Evolutionary conservation across 768 basidiomycete species (phyloP).

Genomic region (Boletus pseudopeckii): DNA sequence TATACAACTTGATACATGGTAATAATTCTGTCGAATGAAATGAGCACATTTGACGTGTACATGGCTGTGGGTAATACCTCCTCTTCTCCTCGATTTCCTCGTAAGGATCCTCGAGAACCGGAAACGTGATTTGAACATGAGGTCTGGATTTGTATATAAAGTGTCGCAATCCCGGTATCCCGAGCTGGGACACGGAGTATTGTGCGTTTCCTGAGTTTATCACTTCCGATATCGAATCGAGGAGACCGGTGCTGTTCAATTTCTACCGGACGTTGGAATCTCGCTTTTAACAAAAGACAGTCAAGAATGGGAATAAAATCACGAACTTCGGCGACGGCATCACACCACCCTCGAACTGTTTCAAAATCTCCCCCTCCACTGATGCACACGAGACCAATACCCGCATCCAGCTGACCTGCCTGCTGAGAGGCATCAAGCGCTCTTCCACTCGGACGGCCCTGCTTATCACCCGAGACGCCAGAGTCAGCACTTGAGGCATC

Average conservation of each 20-base stretch:
- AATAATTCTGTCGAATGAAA: conserved; percentile 50
- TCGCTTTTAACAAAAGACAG: background rate
- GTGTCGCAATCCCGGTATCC: conserved; percentile 89
- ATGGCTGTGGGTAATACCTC: conserved; percentile 41
- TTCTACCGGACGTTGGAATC: conserved; percentile 41
- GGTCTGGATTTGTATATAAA: conserved; percentile 91
- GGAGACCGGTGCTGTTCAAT: conserved; percentile 57
- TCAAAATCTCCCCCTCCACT: conserved; percentile 84
- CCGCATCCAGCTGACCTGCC: conserved; percentile 28
- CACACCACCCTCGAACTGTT: conserved; percentile 73
- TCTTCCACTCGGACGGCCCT: conserved; percentile 1
- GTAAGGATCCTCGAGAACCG: conserved; percentile 86
- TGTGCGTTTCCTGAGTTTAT: conserved; percentile 50
- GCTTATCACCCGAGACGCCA: background rate
- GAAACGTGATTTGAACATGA: conserved; percentile 86
- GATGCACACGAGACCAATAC: conserved; percentile 73
- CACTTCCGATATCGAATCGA: conserved; percentile 47
- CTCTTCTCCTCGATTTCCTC: conserved; percentile 54
- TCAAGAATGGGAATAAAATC: background rate
- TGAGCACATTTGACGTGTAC: conserved; percentile 4
- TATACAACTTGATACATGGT: conserved; percentile 87
- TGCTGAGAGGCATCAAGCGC: conserved; percentile 2
- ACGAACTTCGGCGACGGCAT: conserved; percentile 56
- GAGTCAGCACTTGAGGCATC: background rate
- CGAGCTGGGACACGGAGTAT: conserved; percentile 69